Percentiles rank a stretch among this genome's conserved stretches.
Conservation (phyloP, 2,329 filamentous ascomycete species). For the Pseudocercospora cruenta region DNA sequence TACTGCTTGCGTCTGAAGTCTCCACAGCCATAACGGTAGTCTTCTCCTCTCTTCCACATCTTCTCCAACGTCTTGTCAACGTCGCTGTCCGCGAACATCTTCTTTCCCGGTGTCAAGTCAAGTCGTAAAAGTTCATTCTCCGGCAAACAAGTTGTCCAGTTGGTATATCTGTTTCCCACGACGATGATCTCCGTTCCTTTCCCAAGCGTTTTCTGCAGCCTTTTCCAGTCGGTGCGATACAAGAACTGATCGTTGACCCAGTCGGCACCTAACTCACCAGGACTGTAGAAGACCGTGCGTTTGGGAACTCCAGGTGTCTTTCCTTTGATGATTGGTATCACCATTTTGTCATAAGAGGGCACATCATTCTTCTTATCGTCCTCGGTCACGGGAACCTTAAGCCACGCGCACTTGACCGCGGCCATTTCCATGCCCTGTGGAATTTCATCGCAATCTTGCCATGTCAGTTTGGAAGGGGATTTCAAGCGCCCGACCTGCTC, state of each 20-base stretch:
- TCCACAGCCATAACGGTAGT: background rate
- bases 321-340: background rate
- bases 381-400: background rate
- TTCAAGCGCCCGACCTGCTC: background rate
- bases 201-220: background rate
- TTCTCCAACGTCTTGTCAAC: background rate
- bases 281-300: background rate
- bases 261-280: background rate
- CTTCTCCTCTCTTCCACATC: background rate
- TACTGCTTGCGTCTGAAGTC: background rate
- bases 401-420: background rate
- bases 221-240: background rate
- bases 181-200: background rate
- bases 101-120: background rate
- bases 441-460: background rate
- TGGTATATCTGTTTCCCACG: background rate
- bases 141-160: background rate
- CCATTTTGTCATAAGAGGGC: background rate
- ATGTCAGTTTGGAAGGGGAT: background rate
- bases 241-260: background rate
- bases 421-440: background rate
- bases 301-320: background rate
- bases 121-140: background rate
- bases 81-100: background rate
- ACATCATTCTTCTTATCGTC: background rate